These are phyloP conservation scores for Chaetomium globosum DNA, from an alignment of 2,329 filamentous ascomycete genomes.

Conservation along the genomic window DNA sequence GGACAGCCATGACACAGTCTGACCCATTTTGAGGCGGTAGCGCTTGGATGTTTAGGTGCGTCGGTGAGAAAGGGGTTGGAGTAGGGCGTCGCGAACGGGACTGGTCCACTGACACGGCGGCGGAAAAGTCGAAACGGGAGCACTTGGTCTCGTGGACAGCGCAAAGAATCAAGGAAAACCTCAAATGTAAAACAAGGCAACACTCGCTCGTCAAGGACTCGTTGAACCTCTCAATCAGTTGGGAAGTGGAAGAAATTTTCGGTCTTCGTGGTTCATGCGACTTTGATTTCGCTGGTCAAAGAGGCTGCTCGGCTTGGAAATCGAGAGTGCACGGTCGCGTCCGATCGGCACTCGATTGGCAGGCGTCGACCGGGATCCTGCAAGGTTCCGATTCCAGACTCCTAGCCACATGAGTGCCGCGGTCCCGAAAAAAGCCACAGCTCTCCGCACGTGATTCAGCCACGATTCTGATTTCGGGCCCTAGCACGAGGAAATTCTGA, in stretches of 20 bases:
- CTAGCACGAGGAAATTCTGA: slow-evolving; percentile 36
- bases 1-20: slow-evolving; percentile 70
- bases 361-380: slow-evolving; percentile 8
- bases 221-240: slow-evolving; percentile 8
- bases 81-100: slow-evolving; percentile 17
- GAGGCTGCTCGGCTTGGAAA: slow-evolving; percentile 24
- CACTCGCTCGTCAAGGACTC: neutral
- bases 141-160: slow-evolving; percentile 9
- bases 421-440: slow-evolving; percentile 23
- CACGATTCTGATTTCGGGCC: slow-evolving; percentile 33
- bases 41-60: slow-evolving; percentile 19
- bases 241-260: slow-evolving; percentile 25
- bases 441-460: slow-evolving; percentile 35
- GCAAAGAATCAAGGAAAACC: slow-evolving; percentile 5
- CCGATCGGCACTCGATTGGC: slow-evolving; percentile 26
- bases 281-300: slow-evolving; percentile 26
- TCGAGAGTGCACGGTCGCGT: slow-evolving; percentile 15
- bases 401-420: slow-evolving; percentile 11
- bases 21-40: slow-evolving; percentile 57
- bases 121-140: slow-evolving; percentile 1
- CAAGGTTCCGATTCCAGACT: neutral
- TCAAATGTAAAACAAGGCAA: neutral
- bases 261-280: slow-evolving; percentile 24
- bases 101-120: slow-evolving; percentile 13
- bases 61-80: slow-evolving; percentile 10